phyloP scores from a whole-genome alignment of 495 filamentous ascomycete species.

The Podospora fimiseda region DNA sequence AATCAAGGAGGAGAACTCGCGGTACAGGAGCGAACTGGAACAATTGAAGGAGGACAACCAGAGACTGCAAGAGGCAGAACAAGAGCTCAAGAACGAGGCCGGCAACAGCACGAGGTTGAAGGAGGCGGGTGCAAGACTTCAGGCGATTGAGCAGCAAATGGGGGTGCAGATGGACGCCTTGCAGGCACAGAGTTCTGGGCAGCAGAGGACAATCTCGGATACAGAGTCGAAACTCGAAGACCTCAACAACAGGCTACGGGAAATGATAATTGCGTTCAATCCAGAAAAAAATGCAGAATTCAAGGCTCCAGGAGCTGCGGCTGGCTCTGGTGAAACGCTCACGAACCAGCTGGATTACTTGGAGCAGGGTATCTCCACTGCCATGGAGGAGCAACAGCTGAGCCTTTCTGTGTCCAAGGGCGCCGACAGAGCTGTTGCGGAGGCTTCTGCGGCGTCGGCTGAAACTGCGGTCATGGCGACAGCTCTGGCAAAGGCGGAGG shows the following conservation, averaged over 20 bases:
- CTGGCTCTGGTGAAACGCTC: slow-evolving; percentile 39
- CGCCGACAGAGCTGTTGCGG: slow-evolving; percentile 6
- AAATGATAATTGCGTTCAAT: slow-evolving; percentile 58
- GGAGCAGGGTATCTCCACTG: slow-evolving; percentile 28
- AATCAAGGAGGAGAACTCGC: slow-evolving; percentile 34
- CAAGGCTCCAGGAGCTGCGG: slow-evolving; percentile 27
- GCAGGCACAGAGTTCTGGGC: slow-evolving; percentile 23
- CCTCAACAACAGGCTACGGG: slow-evolving; percentile 63
- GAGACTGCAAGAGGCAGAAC: slow-evolving; percentile 19
- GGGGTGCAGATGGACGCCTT: slow-evolving; percentile 22
- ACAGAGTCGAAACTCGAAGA: slow-evolving; percentile 64
- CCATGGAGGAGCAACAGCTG: slow-evolving; percentile 24
- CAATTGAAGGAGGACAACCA: slow-evolving; percentile 33
- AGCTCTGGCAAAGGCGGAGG: slow-evolving; percentile 12
- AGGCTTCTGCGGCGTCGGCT: slow-evolving; percentile 10
- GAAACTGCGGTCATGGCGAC: slow-evolving; percentile 12
- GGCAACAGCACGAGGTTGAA: background rate
- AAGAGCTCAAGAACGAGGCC: slow-evolving; percentile 11
- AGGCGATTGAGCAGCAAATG: slow-evolving; percentile 14
- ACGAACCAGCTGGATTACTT: slow-evolving; percentile 37
- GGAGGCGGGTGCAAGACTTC: slow-evolving; percentile 18
- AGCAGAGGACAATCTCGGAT: slow-evolving; percentile 43
- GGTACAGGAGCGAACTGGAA: background rate
- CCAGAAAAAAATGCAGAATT: slow-evolving; percentile 38
- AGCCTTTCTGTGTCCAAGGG: slow-evolving; percentile 7